phyloP scores from a whole-genome alignment of 805 yeast species.

The Sugiyamaella smithiae region DNA sequence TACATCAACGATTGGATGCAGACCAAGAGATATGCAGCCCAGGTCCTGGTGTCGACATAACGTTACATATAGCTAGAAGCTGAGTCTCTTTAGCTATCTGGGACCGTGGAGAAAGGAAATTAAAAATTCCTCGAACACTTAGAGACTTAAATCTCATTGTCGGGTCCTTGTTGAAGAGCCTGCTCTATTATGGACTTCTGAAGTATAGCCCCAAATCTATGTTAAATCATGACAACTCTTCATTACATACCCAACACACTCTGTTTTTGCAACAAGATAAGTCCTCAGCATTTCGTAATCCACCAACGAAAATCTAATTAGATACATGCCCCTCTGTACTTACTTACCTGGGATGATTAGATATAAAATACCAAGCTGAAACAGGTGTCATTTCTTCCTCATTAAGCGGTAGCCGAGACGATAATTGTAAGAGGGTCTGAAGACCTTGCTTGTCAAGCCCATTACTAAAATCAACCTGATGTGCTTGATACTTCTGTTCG shows the following conservation, averaged over 20 bases:
- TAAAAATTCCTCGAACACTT: no score
- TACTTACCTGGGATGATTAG: constrained; percentile 10
- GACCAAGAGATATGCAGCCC: no score
- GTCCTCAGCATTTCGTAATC: constrained; percentile 2
- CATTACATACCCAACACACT: constrained; percentile 8
- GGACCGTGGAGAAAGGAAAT: no score
- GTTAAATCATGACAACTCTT: not conserved
- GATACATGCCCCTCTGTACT: not conserved
- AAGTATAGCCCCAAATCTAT: constrained; percentile 7
- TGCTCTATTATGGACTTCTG: constrained; percentile 1
- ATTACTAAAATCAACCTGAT: not conserved
- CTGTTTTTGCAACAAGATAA: constrained; percentile 4
- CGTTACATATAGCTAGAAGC: no score
- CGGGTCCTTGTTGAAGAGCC: not conserved
- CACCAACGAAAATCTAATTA: constrained; percentile 2
- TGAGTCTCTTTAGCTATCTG: no score
- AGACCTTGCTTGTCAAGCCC: not conserved
- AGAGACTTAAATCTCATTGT: not conserved
- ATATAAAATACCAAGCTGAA: constrained; percentile 10
- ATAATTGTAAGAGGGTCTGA: not conserved
- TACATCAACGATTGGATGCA: no score
- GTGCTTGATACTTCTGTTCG: not conserved
- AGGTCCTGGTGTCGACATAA: no score
- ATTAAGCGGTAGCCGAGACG: constrained; percentile 7
- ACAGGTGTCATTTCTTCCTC: constrained; percentile 14